Evolutionary conservation across 306 rosid species (phyloP), one percentile per base, ranked within the genome.

Genomic region (Ceratonia siliqua): DNA sequence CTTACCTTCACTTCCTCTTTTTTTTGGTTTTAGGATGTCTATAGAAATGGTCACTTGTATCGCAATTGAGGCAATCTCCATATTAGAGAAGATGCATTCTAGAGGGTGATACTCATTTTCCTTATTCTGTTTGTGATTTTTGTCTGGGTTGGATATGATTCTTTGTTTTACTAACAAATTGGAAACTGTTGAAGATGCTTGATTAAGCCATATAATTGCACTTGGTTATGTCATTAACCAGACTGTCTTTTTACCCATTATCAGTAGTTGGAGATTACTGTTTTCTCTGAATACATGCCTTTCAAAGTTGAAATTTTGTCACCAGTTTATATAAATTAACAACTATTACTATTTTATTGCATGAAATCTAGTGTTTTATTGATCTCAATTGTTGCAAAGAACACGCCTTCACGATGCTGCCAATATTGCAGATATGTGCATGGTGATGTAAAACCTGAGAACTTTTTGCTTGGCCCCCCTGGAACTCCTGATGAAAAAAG

Each of bases 31-130:
- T 75, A 94, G 98, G 79, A 91, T 91, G 96, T 78, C 96, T 32
- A 82, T 73, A 20, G 98, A 91, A 88, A 94, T 94, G 98, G 97
- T 94, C 75, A 97, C 98, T 0, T 94, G 98, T 75, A 93, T 91
- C 73, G 98, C 97, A 57, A 89, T 93, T 30, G 98, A 93, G 82
- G 94, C 98, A 70, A 85, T 93, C 82, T 93, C 98, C 66, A 93
- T 89, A 82, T 84, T 93, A 84, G 98, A 93, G 82, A 93, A 94
- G 90, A 85, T 91, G 82, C 98, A 94, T 80, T 89, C 88, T 68
- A 85, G 73, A 74, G 98, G 98, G 96, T 91, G 81, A 78, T 86
- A 10, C 59, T 55, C 48, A 56, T 55, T 46, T 70, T 75, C 87
- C 61, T 46, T 39, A 12, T 64, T 49, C 11, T 80, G 25, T 54